A percentile compares a stretch with the other conserved stretches of the same genome.
Evolutionary conservation across 768 basidiomycete species (phyloP).

Genomic region (Mycena filopes): DNA sequence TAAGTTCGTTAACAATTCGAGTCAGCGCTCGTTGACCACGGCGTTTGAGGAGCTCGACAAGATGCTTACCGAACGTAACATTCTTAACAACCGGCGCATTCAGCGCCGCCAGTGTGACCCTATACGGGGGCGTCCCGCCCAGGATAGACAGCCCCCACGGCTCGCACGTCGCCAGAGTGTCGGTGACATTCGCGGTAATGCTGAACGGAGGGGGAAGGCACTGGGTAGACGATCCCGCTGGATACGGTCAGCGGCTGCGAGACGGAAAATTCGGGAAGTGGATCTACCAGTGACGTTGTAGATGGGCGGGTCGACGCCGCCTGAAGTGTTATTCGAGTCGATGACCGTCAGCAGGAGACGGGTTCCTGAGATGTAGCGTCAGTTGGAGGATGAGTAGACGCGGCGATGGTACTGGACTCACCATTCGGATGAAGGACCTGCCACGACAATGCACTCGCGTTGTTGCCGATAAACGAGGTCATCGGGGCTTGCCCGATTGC

Average conservation of each 20-base stretch:
- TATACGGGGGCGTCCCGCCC: constrained; percentile 22
- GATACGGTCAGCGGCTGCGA: constrained; percentile 8
- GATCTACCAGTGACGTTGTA: constrained; percentile 19
- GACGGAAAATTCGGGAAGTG: constrained; percentile 5
- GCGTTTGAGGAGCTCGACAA: not conserved
- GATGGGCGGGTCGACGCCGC: constrained; percentile 1
- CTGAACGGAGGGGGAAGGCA: constrained; percentile 13
- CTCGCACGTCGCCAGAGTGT: constrained; percentile 13
- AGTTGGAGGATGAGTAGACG: no score
- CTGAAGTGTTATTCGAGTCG: constrained; percentile 9
- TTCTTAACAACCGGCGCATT: constrained; percentile 6
- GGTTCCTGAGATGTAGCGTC: no score
- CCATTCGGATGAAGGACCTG: constrained; percentile 51
- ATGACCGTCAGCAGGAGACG: constrained; percentile 16
- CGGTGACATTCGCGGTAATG: not conserved
- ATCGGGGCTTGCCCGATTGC: constrained; percentile 48
- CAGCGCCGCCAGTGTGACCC: constrained; percentile 8
- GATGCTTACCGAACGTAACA: constrained; percentile 12
- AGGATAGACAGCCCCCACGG: constrained; percentile 5
- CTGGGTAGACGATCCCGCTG: constrained; percentile 3
- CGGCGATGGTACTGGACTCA: no score
- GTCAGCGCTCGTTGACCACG: not conserved
- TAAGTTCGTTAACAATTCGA: constrained; percentile 4
- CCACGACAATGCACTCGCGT: constrained; percentile 48
- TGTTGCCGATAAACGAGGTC: constrained; percentile 47